Evolutionary conservation across 2,329 filamentous ascomycete species (phyloP).

Genomic region (Colletotrichum truncatum): DNA sequence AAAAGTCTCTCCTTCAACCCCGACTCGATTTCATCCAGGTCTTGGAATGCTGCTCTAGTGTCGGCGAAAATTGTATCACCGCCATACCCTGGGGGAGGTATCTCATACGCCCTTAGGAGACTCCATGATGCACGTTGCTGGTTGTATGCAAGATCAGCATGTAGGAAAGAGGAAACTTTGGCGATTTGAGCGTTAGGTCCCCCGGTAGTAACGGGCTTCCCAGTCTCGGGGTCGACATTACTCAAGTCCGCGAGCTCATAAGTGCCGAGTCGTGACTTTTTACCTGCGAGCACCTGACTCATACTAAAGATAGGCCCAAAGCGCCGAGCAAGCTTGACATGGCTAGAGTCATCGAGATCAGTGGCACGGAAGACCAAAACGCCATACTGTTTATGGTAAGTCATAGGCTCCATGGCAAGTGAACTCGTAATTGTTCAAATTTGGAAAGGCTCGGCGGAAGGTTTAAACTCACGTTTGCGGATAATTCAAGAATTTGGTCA

Average conservation of each 20-base stretch:
- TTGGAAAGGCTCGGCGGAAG: neutral
- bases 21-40: constrained; percentile 44
- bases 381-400: constrained; percentile 51
- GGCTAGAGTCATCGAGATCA: constrained; percentile 56
- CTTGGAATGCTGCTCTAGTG: constrained; percentile 57
- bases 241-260: constrained; percentile 63
- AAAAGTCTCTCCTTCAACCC: constrained; percentile 43
- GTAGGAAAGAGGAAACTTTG: constrained; percentile 59
- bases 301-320: neutral
- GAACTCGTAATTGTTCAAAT: neutral
- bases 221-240: constrained; percentile 53
- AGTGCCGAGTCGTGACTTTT: neutral
- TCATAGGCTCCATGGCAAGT: neutral
- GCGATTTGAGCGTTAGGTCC: constrained; percentile 48
- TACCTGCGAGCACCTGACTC: neutral
- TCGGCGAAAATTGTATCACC: constrained; percentile 64
- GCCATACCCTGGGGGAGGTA: constrained; percentile 57
- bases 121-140: constrained; percentile 61
- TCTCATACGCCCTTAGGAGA: constrained; percentile 56
- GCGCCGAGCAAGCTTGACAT: constrained; percentile 55
- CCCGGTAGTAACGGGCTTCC: neutral
- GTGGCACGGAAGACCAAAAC: constrained; percentile 61
- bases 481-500: neutral
- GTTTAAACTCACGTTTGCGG: neutral
- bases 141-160: constrained; percentile 65